Conservation (phyloP, 805 yeast genomes). For the Tetrapisispora phaffii region DNA sequence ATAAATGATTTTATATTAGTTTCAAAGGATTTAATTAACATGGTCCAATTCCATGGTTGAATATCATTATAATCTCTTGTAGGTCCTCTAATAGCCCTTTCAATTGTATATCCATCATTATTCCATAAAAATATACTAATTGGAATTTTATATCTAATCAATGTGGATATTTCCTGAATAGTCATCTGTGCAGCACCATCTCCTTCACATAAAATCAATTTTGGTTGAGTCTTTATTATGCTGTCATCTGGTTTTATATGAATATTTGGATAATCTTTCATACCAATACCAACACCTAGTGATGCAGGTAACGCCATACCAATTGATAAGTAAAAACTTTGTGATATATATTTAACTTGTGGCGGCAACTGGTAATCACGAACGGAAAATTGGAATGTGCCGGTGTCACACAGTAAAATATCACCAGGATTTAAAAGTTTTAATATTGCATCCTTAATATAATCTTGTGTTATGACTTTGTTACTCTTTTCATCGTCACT, state of each 20-base stretch:
- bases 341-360: conserved; percentile 45
- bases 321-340: conserved; percentile 72
- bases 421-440: conserved; percentile 36
- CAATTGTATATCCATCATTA: conserved; percentile 85
- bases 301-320: conserved; percentile 85
- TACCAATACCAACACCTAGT: conserved; percentile 71
- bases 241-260: conserved; percentile 18
- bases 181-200: conserved; percentile 97
- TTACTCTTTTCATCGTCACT: no score
- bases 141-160: conserved; percentile 47
- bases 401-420: conserved; percentile 66
- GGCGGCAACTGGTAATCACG: conserved; percentile 56
- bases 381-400: conserved; percentile 70
- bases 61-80: conserved; percentile 72
- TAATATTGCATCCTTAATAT: neutral
- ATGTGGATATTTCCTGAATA: conserved; percentile 67
- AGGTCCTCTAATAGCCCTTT: conserved; percentile 76
- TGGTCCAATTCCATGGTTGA: conserved; percentile 72
- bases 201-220: conserved; percentile 71
- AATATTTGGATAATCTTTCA: conserved; percentile 37
- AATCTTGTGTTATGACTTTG: neutral
- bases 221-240: conserved; percentile 25
- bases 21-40: conserved; percentile 57
- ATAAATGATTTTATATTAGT: conserved; percentile 31
- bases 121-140: conserved; percentile 70